Base-by-base conservation (phyloP, 1,284 basidiomycete genomes). In the Naganishia liquefaciens region DNA sequence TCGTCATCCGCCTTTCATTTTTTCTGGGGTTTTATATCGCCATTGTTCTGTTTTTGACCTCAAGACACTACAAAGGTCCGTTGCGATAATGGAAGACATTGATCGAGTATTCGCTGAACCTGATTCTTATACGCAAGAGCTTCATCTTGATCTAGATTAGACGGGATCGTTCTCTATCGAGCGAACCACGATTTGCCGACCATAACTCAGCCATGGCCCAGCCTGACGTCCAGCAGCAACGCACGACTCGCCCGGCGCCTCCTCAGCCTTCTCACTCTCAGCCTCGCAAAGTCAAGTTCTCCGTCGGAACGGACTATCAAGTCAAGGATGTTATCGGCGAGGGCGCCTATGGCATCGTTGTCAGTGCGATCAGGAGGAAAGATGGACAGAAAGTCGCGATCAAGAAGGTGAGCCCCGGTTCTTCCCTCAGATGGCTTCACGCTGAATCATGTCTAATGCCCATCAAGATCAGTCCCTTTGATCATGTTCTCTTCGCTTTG, bases 301-400 rank as follows among this genome's bases (percentile, higher is more conserved):
- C 71, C 60, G 74, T 76, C 27, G 76, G 76, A 46, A 84, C 68
- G 80, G 81, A 89, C 72, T 93, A 93, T 75, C 88, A 91, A 76
- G 88, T 92, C 11, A 84, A 92, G 70, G 91, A 94, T 80, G 90
- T 94, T 69, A 89, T 95, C 62, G 93, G 93, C 60, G 90, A 92
- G 75, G 90, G 90, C 50, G 89, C 89, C 9, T 81, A 80, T 68
- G 79, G 90, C 61, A 84, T 91, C 71, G 92, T 94, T 71, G 91
- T 93, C 52, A 68, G 75, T 69, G 91, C 91, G 3, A 83, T 92
- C 2, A 91, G 93, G 75, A 79, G 85, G 72, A 87, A 89, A 11
- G 90, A 86, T 62, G 87, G 87, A 54, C 85, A 87, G 61, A 89
- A 89, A 75, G 89, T 92, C 63, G 90, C 90, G 58, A 91, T 91